Evolutionary conservation across 2,329 filamentous ascomycete species (phyloP), one percentile per base, ranked within the genome.

Genomic region (Proliferodiscus dingleyae): DNA sequence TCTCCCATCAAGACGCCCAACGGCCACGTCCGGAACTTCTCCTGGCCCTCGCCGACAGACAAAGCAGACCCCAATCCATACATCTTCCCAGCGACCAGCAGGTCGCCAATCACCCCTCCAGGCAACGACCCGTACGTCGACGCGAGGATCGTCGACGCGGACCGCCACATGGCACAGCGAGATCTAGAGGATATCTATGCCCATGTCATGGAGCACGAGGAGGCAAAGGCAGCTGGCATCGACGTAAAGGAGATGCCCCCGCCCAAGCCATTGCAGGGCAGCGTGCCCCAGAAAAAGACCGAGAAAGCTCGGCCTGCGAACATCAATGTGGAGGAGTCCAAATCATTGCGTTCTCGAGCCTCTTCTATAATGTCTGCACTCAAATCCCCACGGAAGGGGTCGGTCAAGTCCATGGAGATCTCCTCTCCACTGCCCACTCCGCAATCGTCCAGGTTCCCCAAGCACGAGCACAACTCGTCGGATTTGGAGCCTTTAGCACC

Each of bases 121-220:
- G 50, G 46, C 10, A 69, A 78, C 55, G 80, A 87, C 49, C 76
- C 75, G 13, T 81, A 80, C 18, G 87, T 96, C 49, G 89, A 96
- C 64, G 81, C 85, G 48, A 76, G 75, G 48, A 77, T 95, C 13
- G 77, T 96, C 19, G 78, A 84, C 48, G 77, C 79, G 49, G 87
- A 95, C 66, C 80, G 78, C 63, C 74, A 77, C 60, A 83, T 84
- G 70, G 82, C 87, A 52, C 83, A 93, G 65, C 75, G 83, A 54
- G 87, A 95, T 64, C 81, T 96, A 66, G 89, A 95, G 65, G 81
- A 87, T 58, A 81, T 97, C 64, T 97, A 96, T 68, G 89, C 83
- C 51, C 85, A 89, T 56, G 90, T 95, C 53, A 85, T 95, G 82
- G 88, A 89, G 65, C 87, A 95, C 58, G 90, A 96, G 60, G 79